Conservation (phyloP, 2,329 filamentous ascomycete genomes). For the Rutstroemia sp. region DNA sequence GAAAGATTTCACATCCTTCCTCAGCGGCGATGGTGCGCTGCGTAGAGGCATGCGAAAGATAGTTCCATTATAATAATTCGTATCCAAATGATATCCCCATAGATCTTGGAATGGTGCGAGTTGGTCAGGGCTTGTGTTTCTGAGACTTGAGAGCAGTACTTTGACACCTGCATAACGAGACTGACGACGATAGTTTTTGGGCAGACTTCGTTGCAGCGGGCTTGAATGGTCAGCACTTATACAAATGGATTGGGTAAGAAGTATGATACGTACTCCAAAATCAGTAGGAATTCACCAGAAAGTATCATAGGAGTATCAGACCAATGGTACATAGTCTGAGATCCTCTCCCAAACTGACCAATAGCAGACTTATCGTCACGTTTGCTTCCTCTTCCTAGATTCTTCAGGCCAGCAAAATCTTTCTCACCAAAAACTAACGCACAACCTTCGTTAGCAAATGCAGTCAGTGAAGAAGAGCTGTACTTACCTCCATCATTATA, state of each 20-base stretch:
- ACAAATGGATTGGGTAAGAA: not conserved
- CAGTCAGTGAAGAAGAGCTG: not conserved
- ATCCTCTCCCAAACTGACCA: conserved; percentile 31
- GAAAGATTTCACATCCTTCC: not conserved
- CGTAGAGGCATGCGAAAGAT: conserved; percentile 26
- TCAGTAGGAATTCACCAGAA: conserved; percentile 28
- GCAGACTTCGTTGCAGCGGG: conserved; percentile 23
- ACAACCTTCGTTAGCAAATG: not conserved
- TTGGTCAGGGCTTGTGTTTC: conserved; percentile 15
- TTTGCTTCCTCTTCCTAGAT: conserved; percentile 31
- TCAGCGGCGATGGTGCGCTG: not conserved
- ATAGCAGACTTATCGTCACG: conserved; percentile 23
- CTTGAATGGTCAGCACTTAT: conserved; percentile 9
- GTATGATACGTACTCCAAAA: conserved; percentile 27
- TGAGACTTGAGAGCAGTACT: conserved; percentile 17
- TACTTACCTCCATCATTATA: conserved; percentile 29
- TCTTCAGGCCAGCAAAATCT: conserved; percentile 29
- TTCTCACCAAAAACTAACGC: conserved; percentile 23
- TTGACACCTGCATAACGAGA: conserved; percentile 21
- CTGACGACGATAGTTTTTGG: conserved; percentile 12
- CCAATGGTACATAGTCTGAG: conserved; percentile 33
- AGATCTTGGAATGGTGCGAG: conserved; percentile 19
- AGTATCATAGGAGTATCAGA: conserved; percentile 31
- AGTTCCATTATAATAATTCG: conserved; percentile 21
- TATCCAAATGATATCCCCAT: conserved; percentile 18